Evolutionary conservation across 2,329 filamentous ascomycete species (phyloP).

Genomic region (Pestalotiopsis sp.): DNA sequence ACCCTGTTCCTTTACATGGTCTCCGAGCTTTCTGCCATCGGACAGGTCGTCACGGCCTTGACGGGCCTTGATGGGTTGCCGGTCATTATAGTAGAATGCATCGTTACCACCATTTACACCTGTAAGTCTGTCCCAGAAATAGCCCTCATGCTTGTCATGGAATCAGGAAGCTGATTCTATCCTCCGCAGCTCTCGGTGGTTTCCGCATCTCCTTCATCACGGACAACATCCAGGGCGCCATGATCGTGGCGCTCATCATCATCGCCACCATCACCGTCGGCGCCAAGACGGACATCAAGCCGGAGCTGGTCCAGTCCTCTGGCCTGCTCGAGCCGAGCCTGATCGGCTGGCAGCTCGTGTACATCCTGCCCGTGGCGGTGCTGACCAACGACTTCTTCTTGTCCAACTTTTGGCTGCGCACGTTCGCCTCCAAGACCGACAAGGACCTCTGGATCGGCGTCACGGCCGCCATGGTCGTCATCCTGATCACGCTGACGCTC

Average conservation of each 20-base stretch:
- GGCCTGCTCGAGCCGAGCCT: conserved; percentile 69
- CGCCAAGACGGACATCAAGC: conserved; percentile 72
- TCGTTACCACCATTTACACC: conserved; percentile 81
- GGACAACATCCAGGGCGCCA: conserved; percentile 77
- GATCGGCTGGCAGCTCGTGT: conserved; percentile 82
- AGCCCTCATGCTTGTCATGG: background rate
- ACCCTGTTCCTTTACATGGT: conserved; percentile 89
- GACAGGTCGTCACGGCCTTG: conserved; percentile 74
- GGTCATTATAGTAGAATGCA: conserved; percentile 75
- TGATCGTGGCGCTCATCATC: conserved; percentile 76
- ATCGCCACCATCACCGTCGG: conserved; percentile 79
- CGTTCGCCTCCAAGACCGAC: conserved; percentile 79
- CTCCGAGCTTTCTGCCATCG: conserved; percentile 77
- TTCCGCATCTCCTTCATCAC: conserved; percentile 85
- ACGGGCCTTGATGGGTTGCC: conserved; percentile 76
- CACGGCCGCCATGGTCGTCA: conserved; percentile 64
- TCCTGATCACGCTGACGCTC: conserved; percentile 71
- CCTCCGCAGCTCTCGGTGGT: conserved; percentile 67
- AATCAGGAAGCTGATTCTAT: background rate
- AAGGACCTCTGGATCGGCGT: conserved; percentile 76
- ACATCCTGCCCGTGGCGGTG: conserved; percentile 80
- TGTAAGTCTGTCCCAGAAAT: conserved; percentile 48
- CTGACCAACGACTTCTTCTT: conserved; percentile 87
- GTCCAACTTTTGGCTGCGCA: conserved; percentile 81
- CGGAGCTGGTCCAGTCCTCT: conserved; percentile 66